Evolutionary conservation across 805 yeast genomes (phyloP).

Genomic region (Suhomyces kilbournensis): DNA sequence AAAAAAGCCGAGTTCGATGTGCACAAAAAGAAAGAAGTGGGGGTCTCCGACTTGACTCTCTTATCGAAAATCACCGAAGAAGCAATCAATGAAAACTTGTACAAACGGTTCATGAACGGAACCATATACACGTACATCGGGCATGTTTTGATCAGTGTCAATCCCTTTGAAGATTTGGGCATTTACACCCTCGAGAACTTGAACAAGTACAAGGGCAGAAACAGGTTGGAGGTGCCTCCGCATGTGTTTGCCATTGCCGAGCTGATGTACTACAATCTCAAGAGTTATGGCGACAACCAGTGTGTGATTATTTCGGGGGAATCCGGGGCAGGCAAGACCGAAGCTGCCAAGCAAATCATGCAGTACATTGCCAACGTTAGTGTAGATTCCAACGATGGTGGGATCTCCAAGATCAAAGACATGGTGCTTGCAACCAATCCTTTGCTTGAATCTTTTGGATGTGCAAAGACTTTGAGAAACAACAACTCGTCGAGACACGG

Average conservation of each 20-base stretch:
- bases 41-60: slow-evolving; percentile 91
- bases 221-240: slow-evolving; percentile 94
- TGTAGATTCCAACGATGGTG: slow-evolving; percentile 52
- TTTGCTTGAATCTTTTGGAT: slow-evolving; percentile 83
- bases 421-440: slow-evolving; percentile 98
- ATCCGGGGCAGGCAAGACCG: slow-evolving; percentile 97
- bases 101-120: slow-evolving; percentile 85
- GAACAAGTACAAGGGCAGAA: slow-evolving; percentile 80
- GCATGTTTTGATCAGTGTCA: slow-evolving; percentile 90
- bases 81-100: slow-evolving; percentile 85
- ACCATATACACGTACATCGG: slow-evolving; percentile 92
- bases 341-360: slow-evolving; percentile 97
- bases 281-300: slow-evolving; percentile 89
- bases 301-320: slow-evolving; percentile 98
- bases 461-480: slow-evolving; percentile 88
- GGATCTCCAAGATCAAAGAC: slow-evolving; percentile 84
- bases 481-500: slow-evolving; percentile 92
- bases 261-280: slow-evolving; percentile 91
- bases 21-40: slow-evolving; percentile 92
- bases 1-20: slow-evolving; percentile 90
- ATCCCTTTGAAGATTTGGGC: slow-evolving; percentile 95
- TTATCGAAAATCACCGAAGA: slow-evolving; percentile 87
- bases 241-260: slow-evolving; percentile 98
- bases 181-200: slow-evolving; percentile 82
- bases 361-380: slow-evolving; percentile 92